phyloP scores from a whole-genome alignment of 2,329 filamentous ascomycete species.

The Aureobasidium sp. region DNA sequence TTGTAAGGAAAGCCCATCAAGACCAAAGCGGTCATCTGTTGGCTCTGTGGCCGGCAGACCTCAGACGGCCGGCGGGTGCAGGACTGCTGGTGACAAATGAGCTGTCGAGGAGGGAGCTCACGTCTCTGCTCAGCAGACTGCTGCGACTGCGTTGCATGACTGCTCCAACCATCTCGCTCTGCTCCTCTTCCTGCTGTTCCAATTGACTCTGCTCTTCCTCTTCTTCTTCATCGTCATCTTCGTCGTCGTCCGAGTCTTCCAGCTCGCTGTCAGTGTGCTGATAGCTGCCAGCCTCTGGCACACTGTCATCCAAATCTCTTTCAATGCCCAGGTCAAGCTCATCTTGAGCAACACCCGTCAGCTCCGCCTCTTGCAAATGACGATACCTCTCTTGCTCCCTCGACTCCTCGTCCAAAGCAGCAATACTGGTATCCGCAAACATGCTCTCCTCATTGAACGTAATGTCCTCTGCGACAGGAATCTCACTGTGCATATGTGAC shows the following conservation, averaged over 20 bases:
- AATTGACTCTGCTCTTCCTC: conserved; percentile 22
- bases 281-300: conserved; percentile 46
- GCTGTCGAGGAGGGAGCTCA: conserved; percentile 30
- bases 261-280: conserved; percentile 47
- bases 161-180: not conserved
- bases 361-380: conserved; percentile 39
- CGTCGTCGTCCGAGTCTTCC: conserved; percentile 29
- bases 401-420: conserved; percentile 30
- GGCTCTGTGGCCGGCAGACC: conserved; percentile 1
- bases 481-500: conserved; percentile 21
- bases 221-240: conserved; percentile 18
- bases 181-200: conserved; percentile 1
- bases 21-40: not conserved
- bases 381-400: conserved; percentile 34
- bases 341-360: conserved; percentile 39
- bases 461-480: conserved; percentile 43
- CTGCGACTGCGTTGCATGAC: conserved; percentile 15
- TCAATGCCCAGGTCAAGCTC: conserved; percentile 37
- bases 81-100: conserved; percentile 30
- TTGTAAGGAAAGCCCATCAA: not conserved
- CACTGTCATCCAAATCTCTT: conserved; percentile 39
- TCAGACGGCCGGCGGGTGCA: conserved; percentile 18
- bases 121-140: conserved; percentile 27
- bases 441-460: conserved; percentile 44
- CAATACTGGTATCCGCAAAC: conserved; percentile 35